Percentiles rank a stretch among this genome's conserved stretches.
Evolutionary conservation across 2,329 filamentous ascomycete genomes (phyloP).

Genomic region (Parastagonospora avenae): DNA sequence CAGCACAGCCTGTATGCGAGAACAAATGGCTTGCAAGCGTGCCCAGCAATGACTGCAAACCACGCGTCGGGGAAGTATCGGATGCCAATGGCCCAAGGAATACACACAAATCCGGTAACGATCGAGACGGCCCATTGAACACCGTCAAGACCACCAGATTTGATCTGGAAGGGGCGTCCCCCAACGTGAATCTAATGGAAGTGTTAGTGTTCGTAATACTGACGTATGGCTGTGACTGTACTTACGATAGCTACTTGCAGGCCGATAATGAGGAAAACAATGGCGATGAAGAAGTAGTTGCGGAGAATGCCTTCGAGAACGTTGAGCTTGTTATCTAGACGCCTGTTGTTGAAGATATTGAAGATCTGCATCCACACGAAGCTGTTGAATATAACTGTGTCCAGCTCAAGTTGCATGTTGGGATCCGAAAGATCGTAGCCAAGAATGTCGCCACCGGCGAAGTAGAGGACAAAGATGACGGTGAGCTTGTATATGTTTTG

Average conservation of each 20-base stretch:
- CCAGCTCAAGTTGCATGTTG: conserved; percentile 51
- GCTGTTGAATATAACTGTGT: conserved; percentile 71
- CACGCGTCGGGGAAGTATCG: conserved; percentile 57
- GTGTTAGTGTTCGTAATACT: no score
- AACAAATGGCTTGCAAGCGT: conserved; percentile 30
- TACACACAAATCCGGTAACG: conserved; percentile 55
- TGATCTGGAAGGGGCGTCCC: conserved; percentile 60
- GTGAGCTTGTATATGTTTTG: conserved; percentile 65
- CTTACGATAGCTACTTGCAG: conserved; percentile 58
- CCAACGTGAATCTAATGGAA: conserved; percentile 56
- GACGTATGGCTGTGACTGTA: no score
- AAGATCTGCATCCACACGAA: conserved; percentile 78
- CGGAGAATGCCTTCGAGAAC: conserved; percentile 63
- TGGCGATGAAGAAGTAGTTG: conserved; percentile 64
- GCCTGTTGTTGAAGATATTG: conserved; percentile 70
- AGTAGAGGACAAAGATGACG: conserved; percentile 66
- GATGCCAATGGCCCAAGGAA: conserved; percentile 59
- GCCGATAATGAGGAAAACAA: conserved; percentile 63
- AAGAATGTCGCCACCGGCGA: conserved; percentile 63
- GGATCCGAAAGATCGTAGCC: conserved; percentile 52
- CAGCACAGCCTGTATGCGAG: conserved; percentile 23
- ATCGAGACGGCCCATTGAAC: conserved; percentile 68
- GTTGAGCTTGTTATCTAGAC: conserved; percentile 67
- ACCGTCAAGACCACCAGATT: conserved; percentile 50
- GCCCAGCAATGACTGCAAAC: conserved; percentile 27